Evolutionary conservation across 106 monocot genomes (phyloP), one percentile per base, ranked within the genome.

Genomic region (Posidonia australis): DNA sequence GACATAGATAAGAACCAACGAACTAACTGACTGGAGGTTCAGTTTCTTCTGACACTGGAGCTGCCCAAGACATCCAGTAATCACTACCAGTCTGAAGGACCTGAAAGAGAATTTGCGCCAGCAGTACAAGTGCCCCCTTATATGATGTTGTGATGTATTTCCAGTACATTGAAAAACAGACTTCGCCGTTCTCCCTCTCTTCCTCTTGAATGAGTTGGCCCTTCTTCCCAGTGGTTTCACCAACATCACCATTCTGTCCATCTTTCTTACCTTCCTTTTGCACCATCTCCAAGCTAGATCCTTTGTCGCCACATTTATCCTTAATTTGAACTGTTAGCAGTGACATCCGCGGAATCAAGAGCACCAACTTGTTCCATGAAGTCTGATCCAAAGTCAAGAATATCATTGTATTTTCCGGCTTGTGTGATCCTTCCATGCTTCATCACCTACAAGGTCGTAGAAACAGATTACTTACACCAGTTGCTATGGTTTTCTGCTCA

Each of bases 31-130:
- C n/a, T 17, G 80, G 89, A 79, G 94, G 67, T 30, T 67, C 65
- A 0, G 46, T 43, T 58, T 75, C 87, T 71, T 81, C 73, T 0
- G 89, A 80, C 9, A 71, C 76, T 0, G 90, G 90, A 20, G 84
- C 52, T 46, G 90, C 92, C 92, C 87, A 88, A 2, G 92, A 80
- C 85, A 92, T 88, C 88, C 92, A 92, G 61, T 88, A 92, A 70
- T 96, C 80, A 69, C 86, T 96, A 32, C 63, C 96, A 19, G 90
- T 90, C 52, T 90, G 80, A 67, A 90, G 77, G 25, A 68, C 21
- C 74, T 87, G 82, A 70, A 87, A 96, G 47, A 80, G 63, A 57
- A 84, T 77, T 70, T 96, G 90, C 3, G 84, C 79, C 10, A 82
- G 54, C 26, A 96, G 80, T 43, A 96, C 82, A 74, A 96, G 78